These are phyloP conservation scores for Candida insectalens DNA, from an alignment of 805 yeast species.

Conservation along the genomic window DNA sequence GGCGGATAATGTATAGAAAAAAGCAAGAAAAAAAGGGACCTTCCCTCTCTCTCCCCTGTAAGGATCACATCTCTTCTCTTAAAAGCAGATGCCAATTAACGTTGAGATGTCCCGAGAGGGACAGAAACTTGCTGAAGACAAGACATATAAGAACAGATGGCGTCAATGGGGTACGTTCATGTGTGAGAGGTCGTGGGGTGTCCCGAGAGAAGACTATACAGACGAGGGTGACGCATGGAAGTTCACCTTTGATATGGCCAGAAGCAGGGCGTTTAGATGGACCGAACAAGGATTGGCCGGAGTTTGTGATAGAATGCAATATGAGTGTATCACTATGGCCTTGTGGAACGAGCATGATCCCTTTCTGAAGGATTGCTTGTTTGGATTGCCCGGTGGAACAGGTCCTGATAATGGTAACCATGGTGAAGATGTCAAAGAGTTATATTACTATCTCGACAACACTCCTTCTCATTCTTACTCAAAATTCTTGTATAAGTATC, in stretches of 20 bases:
- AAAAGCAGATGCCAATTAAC: conserved; percentile 20
- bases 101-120: conserved; percentile 23
- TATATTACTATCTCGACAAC: conserved; percentile 79
- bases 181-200: conserved; percentile 82
- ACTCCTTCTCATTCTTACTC: conserved; percentile 90
- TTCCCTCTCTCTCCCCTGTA: too few species aligned
- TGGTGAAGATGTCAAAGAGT: conserved; percentile 90
- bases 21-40: too few species aligned
- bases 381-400: conserved; percentile 76
- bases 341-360: conserved; percentile 88
- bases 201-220: conserved; percentile 84
- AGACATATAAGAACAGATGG: conserved; percentile 46
- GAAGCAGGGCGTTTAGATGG: conserved; percentile 81
- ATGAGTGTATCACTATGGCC: conserved; percentile 68
- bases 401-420: conserved; percentile 68
- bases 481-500: conserved; percentile 87
- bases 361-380: conserved; percentile 74
- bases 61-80: too few species aligned
- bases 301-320: conserved; percentile 73
- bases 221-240: conserved; percentile 86
- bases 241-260: conserved; percentile 79
- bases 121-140: conserved; percentile 31
- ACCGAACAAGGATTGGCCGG: conserved; percentile 96
- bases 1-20: too few species aligned
- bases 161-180: conserved; percentile 88